These are phyloP conservation scores for Cicer bijugum DNA, from an alignment of 306 rosid species.

Conservation along the genomic window DNA sequence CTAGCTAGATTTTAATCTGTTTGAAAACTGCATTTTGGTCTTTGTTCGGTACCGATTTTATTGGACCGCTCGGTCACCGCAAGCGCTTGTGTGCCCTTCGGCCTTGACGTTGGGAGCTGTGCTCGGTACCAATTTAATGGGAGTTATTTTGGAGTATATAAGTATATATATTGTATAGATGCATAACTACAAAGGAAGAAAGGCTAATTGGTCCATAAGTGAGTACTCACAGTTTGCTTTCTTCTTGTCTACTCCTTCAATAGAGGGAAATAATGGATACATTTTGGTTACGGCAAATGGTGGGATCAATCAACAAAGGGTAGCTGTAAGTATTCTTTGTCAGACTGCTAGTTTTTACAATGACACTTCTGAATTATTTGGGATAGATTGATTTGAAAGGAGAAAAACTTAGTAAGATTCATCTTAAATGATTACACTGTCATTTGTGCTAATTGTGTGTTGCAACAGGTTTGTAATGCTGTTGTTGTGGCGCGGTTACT, in stretches of 20 bases:
- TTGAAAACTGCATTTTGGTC: too few species aligned
- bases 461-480: constrained; percentile 86
- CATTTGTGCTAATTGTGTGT: constrained; percentile 41
- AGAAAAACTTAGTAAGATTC: constrained; percentile 12
- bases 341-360: constrained; percentile 31
- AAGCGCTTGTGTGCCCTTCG: too few species aligned
- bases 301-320: constrained; percentile 97
- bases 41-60: too few species aligned
- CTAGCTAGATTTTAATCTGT: too few species aligned
- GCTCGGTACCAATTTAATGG: too few species aligned
- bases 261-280: constrained; percentile 85
- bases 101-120: too few species aligned
- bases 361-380: constrained; percentile 27
- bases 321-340: constrained; percentile 75
- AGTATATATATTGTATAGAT: not conserved
- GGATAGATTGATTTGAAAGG: constrained; percentile 27
- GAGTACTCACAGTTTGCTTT: constrained; percentile 45
- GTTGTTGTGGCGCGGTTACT: constrained; percentile 81
- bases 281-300: constrained; percentile 94
- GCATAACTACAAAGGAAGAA: constrained; percentile 30
- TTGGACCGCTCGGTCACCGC: too few species aligned
- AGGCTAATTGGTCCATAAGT: constrained; percentile 26
- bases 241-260: constrained; percentile 43
- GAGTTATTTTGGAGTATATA: too few species aligned
- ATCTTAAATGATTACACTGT: not conserved